Evolutionary conservation across 2,329 filamentous ascomycete species (phyloP), one percentile per base, ranked within the genome.

Genomic region (Sporothrix brunneoviolacea): DNA sequence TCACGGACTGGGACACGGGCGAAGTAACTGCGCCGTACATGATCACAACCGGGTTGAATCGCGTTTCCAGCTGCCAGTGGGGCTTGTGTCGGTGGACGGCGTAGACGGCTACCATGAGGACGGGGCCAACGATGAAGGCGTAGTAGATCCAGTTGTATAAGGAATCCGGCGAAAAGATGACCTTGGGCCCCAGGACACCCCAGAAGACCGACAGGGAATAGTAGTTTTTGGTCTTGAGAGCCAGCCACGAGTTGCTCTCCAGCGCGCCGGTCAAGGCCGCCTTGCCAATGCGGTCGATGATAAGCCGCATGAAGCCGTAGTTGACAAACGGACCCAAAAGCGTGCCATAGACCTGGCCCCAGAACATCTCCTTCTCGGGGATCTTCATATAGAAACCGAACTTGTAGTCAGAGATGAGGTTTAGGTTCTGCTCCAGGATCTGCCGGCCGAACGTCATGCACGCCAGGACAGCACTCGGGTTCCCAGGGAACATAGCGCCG

Each of bases 401-500:
- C 42, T 67, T 68, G 54, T 63, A 65, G 50, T 66, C 64, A 2
- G 58, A 62, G 33, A 63, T 60, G 3, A 66, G 55, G 44, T 64
- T 64, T 19, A 66, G 56, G 48, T 61, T 57, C 44, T 68, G 65
- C 46, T 64, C 63, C 22, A 67, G 56, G 33, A 66, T 61, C 51
- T 66, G 62, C 8, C 62, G 57, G n/a, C 62, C 62, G 51, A 61
- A 67, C 2, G 59, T 59, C 57, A 64, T 63, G 40, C 57, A 60
- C 0, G 60, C 57, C 6, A 66, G 54, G 4, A 65, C 59, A 4
- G 64, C 61, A 13, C 52, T 57, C 33, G 64, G 68, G 38, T 61
- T 62, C 2, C 65, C 62, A 0, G 65, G 70, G 48, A 70, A 66
- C 48, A 77, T 61, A 22, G 74, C 71, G n/a, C 72, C 74, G 3